phyloP scores from a whole-genome alignment of 2,329 filamentous ascomycete species.

The Cladophialophora bantiana region DNA sequence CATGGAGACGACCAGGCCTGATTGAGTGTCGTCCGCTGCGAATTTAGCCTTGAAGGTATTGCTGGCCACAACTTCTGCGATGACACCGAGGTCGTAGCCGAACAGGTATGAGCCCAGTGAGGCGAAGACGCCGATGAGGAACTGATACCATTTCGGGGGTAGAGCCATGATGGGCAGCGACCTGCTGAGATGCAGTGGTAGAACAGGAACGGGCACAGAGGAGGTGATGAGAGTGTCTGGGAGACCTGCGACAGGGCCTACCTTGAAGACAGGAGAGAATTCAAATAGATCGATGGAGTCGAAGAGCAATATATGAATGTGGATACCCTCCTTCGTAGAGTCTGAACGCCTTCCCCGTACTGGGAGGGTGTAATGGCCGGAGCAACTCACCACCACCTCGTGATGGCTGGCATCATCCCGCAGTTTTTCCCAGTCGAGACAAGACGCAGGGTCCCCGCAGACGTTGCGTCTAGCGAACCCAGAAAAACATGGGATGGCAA shows the following conservation, averaged over 20 bases:
- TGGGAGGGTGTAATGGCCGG: background rate
- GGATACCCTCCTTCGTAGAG: background rate
- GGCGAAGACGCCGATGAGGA: slow-evolving; percentile 65
- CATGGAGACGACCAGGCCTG: slow-evolving; percentile 75
- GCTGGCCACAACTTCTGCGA: slow-evolving; percentile 62
- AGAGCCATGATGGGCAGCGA: slow-evolving; percentile 54
- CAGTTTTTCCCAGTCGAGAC: slow-evolving; percentile 31
- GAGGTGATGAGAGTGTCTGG: background rate
- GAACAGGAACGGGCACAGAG: background rate
- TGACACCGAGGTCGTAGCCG: slow-evolving; percentile 67
- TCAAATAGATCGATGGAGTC: slow-evolving; percentile 7
- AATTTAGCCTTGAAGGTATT: slow-evolving; percentile 47
- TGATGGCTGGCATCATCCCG: slow-evolving; percentile 26
- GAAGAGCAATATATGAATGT: slow-evolving; percentile 23
- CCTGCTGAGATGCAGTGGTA: background rate
- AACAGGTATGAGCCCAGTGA: slow-evolving; percentile 65
- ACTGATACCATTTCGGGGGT: slow-evolving; percentile 66
- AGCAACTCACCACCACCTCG: slow-evolving; percentile 7
- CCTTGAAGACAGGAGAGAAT: background rate
- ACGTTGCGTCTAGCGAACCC: background rate
- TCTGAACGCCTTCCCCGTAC: background rate
- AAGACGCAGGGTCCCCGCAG: background rate
- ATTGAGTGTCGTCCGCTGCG: slow-evolving; percentile 43
- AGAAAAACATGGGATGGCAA: background rate
- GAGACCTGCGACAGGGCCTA: background rate